Conservation (phyloP, 2,329 filamentous ascomycete genomes). For the Aspergillus novofumigatus region DNA sequence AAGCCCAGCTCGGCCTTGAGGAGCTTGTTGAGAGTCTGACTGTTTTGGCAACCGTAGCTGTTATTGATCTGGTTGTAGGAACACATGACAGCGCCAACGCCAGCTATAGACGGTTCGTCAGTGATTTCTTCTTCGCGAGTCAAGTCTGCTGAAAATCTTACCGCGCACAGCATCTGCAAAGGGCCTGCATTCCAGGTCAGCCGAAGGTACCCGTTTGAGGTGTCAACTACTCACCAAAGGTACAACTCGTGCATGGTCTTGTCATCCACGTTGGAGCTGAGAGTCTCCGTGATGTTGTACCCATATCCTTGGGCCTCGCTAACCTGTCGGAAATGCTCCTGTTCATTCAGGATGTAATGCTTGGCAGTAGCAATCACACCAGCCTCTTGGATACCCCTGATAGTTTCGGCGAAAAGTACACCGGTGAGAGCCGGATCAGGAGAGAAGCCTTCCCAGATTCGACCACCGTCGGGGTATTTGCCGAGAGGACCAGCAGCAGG, state of each 20-base stretch:
- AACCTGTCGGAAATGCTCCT: slow-evolving; percentile 66
- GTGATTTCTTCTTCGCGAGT: not conserved
- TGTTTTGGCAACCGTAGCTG: slow-evolving; percentile 64
- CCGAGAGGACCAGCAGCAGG: slow-evolving; percentile 73
- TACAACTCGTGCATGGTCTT: slow-evolving; percentile 62
- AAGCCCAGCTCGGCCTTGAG: slow-evolving; percentile 73
- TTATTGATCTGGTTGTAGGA: slow-evolving; percentile 69
- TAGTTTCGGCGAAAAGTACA: slow-evolving; percentile 65
- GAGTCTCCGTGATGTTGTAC: slow-evolving; percentile 58
- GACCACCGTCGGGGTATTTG: slow-evolving; percentile 61
- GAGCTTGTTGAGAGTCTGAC: slow-evolving; percentile 56
- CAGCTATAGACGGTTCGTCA: slow-evolving; percentile 36
- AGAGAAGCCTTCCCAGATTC: slow-evolving; percentile 65
- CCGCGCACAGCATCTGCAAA: slow-evolving; percentile 63
- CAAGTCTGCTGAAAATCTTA: not conserved
- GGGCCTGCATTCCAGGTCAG: slow-evolving; percentile 42
- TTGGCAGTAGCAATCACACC: slow-evolving; percentile 82
- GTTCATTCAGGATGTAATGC: slow-evolving; percentile 71
- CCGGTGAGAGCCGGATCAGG: slow-evolving; percentile 74
- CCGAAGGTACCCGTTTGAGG: not conserved
- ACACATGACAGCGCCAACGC: slow-evolving; percentile 66
- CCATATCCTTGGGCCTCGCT: slow-evolving; percentile 57
- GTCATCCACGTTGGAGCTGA: slow-evolving; percentile 61
- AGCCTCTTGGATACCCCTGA: slow-evolving; percentile 75
- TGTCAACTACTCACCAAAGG: slow-evolving; percentile 44